Conservation (phyloP, 192 early-diverging fungal genomes). For the Fimicolochytrium jonesii region DNA sequence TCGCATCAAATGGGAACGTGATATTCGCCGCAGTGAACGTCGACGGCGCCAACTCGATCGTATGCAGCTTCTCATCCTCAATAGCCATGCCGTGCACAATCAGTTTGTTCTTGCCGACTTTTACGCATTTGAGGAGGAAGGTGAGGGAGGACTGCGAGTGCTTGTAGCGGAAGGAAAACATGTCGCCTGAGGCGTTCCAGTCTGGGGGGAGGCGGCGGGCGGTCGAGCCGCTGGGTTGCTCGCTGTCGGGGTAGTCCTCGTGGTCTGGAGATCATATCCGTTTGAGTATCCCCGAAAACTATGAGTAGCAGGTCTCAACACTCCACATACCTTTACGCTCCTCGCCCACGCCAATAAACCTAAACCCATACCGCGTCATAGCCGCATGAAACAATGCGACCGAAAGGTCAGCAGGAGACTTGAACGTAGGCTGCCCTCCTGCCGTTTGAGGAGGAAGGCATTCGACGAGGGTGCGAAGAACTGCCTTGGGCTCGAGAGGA, state of each 20-base stretch:
- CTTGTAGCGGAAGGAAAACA: constrained; percentile 60
- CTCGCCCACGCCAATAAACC: constrained; percentile 63
- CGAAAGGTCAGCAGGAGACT: constrained; percentile 16
- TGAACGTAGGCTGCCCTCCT: too few species aligned
- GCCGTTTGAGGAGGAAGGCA: too few species aligned
- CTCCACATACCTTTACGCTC: constrained; percentile 31
- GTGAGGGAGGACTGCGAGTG: constrained; percentile 65
- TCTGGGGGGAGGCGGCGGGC: constrained; percentile 37
- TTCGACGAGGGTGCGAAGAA: too few species aligned
- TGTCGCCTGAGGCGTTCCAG: constrained; percentile 61
- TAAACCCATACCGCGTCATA: constrained; percentile 61
- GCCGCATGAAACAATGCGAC: constrained; percentile 46
- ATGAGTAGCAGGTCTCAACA: too few species aligned
- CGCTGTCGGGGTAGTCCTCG: neutral
- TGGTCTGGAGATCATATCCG: too few species aligned
- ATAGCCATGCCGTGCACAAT: constrained; percentile 63
- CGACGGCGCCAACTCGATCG: constrained; percentile 25
- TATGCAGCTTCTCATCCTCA: constrained; percentile 41
- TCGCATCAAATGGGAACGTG: constrained; percentile 35
- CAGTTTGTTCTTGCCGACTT: constrained; percentile 54
- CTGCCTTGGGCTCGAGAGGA: too few species aligned
- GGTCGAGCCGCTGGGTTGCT: constrained; percentile 15
- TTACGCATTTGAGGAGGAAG: constrained; percentile 64
- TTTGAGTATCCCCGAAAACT: too few species aligned
- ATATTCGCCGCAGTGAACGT: constrained; percentile 18